phyloP scores from a whole-genome alignment of 495 filamentous ascomycete genomes.

The Rusavskia elegans region DNA sequence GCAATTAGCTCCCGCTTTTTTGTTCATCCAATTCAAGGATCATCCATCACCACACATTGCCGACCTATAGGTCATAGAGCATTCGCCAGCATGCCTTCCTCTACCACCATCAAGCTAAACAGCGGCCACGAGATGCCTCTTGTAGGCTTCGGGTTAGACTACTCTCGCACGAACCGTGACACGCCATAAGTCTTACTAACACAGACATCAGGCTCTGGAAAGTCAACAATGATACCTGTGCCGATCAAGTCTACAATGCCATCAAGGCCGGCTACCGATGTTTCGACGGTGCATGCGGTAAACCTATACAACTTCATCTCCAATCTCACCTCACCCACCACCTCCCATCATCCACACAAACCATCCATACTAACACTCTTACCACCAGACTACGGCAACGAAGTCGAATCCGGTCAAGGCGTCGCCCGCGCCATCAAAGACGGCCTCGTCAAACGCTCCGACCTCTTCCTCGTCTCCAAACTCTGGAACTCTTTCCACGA shows the following conservation, averaged over 20 bases:
- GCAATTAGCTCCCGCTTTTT: background rate
- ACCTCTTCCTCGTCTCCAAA: constrained; percentile 86
- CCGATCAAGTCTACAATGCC: constrained; percentile 73
- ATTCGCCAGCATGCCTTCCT: constrained; percentile 18
- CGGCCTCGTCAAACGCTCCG: constrained; percentile 67
- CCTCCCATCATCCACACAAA: background rate
- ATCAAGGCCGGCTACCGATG: constrained; percentile 80
- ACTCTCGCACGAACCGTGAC: background rate
- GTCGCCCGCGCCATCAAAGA: constrained; percentile 78
- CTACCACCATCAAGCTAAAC: constrained; percentile 58
- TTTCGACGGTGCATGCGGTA: constrained; percentile 78
- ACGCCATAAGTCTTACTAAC: background rate
- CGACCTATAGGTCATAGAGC: constrained; percentile 5
- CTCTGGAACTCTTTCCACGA: constrained; percentile 88
- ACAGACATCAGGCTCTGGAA: constrained; percentile 58
- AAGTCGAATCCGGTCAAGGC: constrained; percentile 68
- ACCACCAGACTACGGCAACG: constrained; percentile 71
- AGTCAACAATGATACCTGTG: constrained; percentile 59
- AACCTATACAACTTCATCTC: constrained; percentile 11
- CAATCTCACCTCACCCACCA: background rate
- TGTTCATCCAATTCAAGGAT: background rate
- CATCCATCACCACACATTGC: background rate
- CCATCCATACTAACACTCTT: background rate
- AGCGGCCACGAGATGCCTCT: constrained; percentile 74
- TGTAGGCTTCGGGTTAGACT: constrained; percentile 45